Conservation (phyloP, 75 land plant species). For the Selaginella tamariscina region DNA sequence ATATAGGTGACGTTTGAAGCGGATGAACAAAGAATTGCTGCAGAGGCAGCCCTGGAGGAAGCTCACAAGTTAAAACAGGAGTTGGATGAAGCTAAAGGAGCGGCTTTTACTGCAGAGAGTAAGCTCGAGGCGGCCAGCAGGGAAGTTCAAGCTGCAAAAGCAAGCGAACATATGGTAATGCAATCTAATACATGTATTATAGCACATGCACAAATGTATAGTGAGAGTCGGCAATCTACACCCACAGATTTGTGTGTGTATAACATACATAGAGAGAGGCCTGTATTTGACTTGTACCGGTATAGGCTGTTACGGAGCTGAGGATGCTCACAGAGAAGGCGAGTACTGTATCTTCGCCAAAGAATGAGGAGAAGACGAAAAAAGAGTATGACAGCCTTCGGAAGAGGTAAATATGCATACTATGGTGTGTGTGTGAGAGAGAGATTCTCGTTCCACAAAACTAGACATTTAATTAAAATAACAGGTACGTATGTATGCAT, state of each 20-base stretch:
- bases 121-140: slow-evolving; percentile 40
- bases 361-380: background rate
- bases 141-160: slow-evolving; percentile 52
- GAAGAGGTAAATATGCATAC: too few relatives aligned
- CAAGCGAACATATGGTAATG: slow-evolving; percentile 37
- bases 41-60: slow-evolving; percentile 35
- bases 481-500: too few relatives aligned
- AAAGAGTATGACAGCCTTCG: slow-evolving; percentile 35
- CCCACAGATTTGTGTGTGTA: too few relatives aligned
- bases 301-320: slow-evolving; percentile 49
- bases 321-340: slow-evolving; percentile 23
- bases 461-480: too few relatives aligned
- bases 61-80: slow-evolving; percentile 31
- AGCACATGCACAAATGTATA: too few relatives aligned
- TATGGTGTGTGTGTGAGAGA: too few relatives aligned
- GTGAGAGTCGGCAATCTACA: too few relatives aligned
- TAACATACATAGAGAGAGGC: too few relatives aligned
- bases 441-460: too few relatives aligned
- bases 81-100: slow-evolving; percentile 33
- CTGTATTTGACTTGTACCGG: too few relatives aligned
- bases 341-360: too few relatives aligned
- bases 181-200: too few relatives aligned
- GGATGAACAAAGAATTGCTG: slow-evolving; percentile 32
- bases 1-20: slow-evolving; percentile 40
- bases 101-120: slow-evolving; percentile 37